phyloP scores from a whole-genome alignment of 805 yeast species.

The Yamadazyma akitaensis region DNA sequence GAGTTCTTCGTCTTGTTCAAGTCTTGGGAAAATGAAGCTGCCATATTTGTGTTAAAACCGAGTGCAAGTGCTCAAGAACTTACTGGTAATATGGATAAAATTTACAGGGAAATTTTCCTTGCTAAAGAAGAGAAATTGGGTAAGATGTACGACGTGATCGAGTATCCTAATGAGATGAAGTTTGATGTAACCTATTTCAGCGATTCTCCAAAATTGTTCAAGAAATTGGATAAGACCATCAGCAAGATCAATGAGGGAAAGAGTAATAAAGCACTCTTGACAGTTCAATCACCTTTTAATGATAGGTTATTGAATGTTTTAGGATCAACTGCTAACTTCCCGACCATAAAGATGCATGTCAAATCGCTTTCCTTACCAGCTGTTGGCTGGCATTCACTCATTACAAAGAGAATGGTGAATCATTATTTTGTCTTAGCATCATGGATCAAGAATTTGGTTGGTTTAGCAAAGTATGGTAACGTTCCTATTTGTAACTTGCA shows the following conservation, averaged over 20 bases:
- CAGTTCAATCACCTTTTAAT: constrained; percentile 70
- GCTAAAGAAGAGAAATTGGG: constrained; percentile 45
- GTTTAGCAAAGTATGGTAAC: constrained; percentile 66
- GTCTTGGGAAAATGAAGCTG: constrained; percentile 53
- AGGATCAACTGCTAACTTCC: constrained; percentile 51
- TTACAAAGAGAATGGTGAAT: constrained; percentile 62
- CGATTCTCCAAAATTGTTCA: constrained; percentile 53
- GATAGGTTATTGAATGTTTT: constrained; percentile 45
- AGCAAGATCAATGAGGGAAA: constrained; percentile 55
- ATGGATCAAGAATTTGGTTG: constrained; percentile 65
- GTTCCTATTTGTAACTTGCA: constrained; percentile 85
- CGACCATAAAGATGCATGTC: constrained; percentile 58
- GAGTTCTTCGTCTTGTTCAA: constrained; percentile 68
- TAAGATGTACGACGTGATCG: constrained; percentile 44
- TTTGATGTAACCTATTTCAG: constrained; percentile 57
- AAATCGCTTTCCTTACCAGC: constrained; percentile 65
- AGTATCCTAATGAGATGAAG: constrained; percentile 48
- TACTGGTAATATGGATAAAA: constrained; percentile 49
- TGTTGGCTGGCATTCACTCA: constrained; percentile 74
- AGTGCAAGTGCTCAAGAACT: constrained; percentile 62
- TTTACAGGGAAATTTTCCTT: constrained; percentile 53
- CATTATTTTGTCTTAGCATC: constrained; percentile 71
- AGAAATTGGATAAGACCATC: constrained; percentile 52
- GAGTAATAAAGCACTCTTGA: constrained; percentile 60
- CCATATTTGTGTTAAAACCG: constrained; percentile 64